Evolutionary conservation across 2,329 filamentous ascomycete genomes (phyloP), one percentile per base, ranked within the genome.

Genomic region (Dactylellina drechsleri): DNA sequence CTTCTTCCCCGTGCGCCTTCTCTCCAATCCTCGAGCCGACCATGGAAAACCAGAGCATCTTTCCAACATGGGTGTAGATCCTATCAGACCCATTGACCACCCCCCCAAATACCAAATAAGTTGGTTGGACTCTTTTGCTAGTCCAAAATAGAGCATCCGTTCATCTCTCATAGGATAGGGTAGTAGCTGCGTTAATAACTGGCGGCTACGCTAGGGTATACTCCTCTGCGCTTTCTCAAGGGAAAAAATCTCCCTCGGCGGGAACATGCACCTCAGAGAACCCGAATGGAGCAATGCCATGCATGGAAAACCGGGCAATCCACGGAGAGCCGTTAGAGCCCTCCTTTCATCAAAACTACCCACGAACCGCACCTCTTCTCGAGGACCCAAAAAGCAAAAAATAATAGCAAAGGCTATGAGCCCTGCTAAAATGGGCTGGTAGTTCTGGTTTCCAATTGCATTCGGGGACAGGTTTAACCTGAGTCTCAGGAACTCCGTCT

Each of bases 371-470:
- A 75, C 49, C 64, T 64, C 28, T 52, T 56, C 58, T 20, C 28
- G 47, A 53, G 59, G 18, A 16, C n/a, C n/a, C 26, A 75, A 75
- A 75, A 75, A 75, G 71, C 58, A 75, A 75, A 75, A 75, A 75
- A 64, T 45, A 75, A 75, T 58, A 13, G 26, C n/a, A n/a, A n/a
- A n/a, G n/a, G n/a, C n/a, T 49, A 61, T 68, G 64, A 75, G 71
- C 71, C 70, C 71, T 75, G 64, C 47, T 57, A n/a, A 43, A 50
- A 41, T 61, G 36, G 53, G 70, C 62, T 74, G 67, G 53, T 54
- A 56, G 64, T 52, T 52, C 64, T 53, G 36, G n/a, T 49, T 36
- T 26, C 64, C 53, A 50, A 68, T 54, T 67, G 64, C 56, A 70
- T 60, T 59, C 43, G 47, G 15, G 68, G 31, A 28, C 12, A 28